Conservation (phyloP, 495 filamentous ascomycete genomes). For the Xylaria curta region DNA sequence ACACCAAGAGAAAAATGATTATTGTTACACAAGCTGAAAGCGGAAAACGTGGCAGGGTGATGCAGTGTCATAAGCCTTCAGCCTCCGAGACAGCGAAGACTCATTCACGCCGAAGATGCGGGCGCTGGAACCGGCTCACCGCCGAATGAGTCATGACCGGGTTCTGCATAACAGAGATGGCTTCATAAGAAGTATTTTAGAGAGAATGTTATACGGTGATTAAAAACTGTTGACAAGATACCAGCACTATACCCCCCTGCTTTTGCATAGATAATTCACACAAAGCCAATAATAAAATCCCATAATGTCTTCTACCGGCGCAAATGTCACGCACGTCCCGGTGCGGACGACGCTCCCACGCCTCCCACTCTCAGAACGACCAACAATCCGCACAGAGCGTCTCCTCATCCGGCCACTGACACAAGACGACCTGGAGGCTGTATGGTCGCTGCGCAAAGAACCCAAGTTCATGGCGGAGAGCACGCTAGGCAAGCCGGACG, state of each 20-base stretch:
- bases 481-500: conserved; percentile 38
- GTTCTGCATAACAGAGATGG: not conserved
- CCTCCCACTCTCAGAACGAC: conserved; percentile 31
- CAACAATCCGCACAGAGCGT: conserved; percentile 44
- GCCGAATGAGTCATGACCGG: conserved; percentile 17
- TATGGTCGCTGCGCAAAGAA: conserved; percentile 48
- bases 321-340: not conserved
- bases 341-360: conserved; percentile 40
- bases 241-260: not conserved
- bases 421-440: conserved; percentile 39
- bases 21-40: not conserved
- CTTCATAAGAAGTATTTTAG: not conserved
- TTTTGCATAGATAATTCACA: not conserved
- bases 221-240: not conserved
- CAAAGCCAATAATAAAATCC: not conserved
- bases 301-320: conserved; percentile 16
- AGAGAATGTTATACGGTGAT: not conserved
- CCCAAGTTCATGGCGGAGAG: conserved; percentile 55
- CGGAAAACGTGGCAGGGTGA: not conserved
- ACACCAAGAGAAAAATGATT: not conserved
- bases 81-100: conserved; percentile 6
- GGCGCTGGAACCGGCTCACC: not conserved
- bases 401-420: conserved; percentile 47
- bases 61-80: not conserved
- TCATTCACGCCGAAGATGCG: conserved; percentile 2